Base-by-base conservation (phyloP, 2,329 filamentous ascomycete species). In the Colletotrichum sp. region DNA sequence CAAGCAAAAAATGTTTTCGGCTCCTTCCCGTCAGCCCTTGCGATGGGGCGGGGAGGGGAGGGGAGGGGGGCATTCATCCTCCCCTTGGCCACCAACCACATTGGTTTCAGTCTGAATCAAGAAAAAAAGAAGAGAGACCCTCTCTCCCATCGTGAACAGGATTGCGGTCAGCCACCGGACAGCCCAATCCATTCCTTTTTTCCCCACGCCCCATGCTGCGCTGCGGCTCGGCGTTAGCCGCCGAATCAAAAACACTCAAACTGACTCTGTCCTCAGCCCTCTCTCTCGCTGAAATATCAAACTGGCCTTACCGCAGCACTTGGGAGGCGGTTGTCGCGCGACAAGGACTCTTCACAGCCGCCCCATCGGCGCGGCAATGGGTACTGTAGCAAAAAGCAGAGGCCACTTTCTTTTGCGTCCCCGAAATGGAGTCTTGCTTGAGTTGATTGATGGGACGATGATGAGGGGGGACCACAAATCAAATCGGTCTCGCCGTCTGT, bases 51-150 rank as follows among this genome's bases (percentile, higher is more conserved):
- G 55, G 25, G n/a, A 49, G 44, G n/a, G 25, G n/a, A 49, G 44
- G n/a, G 44, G 19, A n/a, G 59, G 64, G 34, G 71, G 52, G 27
- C 69, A 39, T 64, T 63, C 61, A 19, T 52, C 52, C 34, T 13
- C 30, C 64, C 32, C 61, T 36, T 59, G 29, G 64, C 64, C 27
- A 29, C 36, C 61, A 63, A 62, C 55, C 55, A 70, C 62, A 39
- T 59, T 8, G 64, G 73, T 73, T 69, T 76, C 69, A 69, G 73
- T 65, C 49, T 69, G 69, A 64, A 64, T 63, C 68, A 49, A 49
- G 44, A 49, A 49, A 49, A 39, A 49, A 49, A 49, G n/a, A 49
- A 49, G n/a, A 49, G 39, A 68, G 32, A 59, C 13, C 67, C 67
- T 55, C 44, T 49, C 39, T 44, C 19, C 44, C 44, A 36, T 69